These are phyloP conservation scores for Xylaria cubensis DNA, from an alignment of 495 filamentous ascomycete species.

Conservation along the genomic window DNA sequence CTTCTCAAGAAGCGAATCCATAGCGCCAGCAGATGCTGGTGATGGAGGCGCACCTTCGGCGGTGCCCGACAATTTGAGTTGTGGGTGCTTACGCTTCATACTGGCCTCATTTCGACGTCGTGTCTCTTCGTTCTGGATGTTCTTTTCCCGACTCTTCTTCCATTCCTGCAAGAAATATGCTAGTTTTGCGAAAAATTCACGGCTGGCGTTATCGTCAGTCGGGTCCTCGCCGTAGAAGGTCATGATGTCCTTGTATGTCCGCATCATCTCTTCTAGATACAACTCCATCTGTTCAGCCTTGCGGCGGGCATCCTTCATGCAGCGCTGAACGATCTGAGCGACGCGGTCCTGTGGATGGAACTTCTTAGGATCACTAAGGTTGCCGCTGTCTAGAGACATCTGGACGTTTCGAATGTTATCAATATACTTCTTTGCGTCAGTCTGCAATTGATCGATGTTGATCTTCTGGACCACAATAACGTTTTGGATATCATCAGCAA, in stretches of 20 bases:
- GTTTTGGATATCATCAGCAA: constrained; percentile 82
- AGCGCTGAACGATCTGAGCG: constrained; percentile 85
- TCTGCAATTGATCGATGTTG: constrained; percentile 89
- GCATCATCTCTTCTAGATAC: constrained; percentile 90
- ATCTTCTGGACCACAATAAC: constrained; percentile 88
- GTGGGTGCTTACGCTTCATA: constrained; percentile 83
- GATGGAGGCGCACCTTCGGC: constrained; percentile 60
- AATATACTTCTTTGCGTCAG: constrained; percentile 92
- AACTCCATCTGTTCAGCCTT: constrained; percentile 97
- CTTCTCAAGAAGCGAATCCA: constrained; percentile 97
- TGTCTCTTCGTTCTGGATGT: constrained; percentile 80
- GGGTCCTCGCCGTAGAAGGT: constrained; percentile 96
- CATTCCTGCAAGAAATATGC: constrained; percentile 91
- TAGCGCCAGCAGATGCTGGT: constrained; percentile 84
- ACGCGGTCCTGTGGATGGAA: constrained; percentile 98
- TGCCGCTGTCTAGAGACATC: constrained; percentile 87
- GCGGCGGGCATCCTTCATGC: constrained; percentile 93
- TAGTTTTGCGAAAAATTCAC: constrained; percentile 96
- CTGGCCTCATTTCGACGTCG: constrained; percentile 84
- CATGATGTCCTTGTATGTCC: constrained; percentile 94
- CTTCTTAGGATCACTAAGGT: constrained; percentile 93
- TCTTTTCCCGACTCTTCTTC: constrained; percentile 96
- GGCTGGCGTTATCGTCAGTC: constrained; percentile 87
- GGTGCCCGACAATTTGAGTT: constrained; percentile 66
- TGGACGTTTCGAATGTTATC: constrained; percentile 95